Base-by-base conservation (phyloP, 306 rosid species). In the Styphnolobium japonicum region DNA sequence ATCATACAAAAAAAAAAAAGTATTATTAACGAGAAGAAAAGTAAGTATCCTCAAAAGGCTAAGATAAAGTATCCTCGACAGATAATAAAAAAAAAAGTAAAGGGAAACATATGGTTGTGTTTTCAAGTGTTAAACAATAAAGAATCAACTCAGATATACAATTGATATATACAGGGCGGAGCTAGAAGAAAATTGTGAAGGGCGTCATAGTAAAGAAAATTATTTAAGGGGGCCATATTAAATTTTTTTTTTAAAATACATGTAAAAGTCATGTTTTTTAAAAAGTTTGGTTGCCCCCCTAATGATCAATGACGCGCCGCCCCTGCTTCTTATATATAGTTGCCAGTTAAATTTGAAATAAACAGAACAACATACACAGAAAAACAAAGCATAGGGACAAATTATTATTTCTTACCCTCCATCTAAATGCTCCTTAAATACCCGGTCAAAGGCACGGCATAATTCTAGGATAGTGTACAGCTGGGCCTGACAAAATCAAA, bases 341-440 rank as follows among this genome's bases (percentile, higher is more conserved):
- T 7, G 34, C 51, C 34, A n/a, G 5, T 48, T 46, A 33, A 49
- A 34, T 64, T 34, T 34, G 29, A 34, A 49, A 64, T 39, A 10
- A 16, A 43, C 2, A 0, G 21, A 67, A 51, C 16, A 12, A 8
- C 64, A 48, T n/a, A 15, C 33, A 62, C 2, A 77, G 31, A 66
- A 19, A 62, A 39, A 46, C 5, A 70, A 29, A 15, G 21, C 12
- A 22, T 22, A 53, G 1, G 6, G 11, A 16, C 2, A 45, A 27
- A 12, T 3, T 19, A 23, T 23, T 46, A 67, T 45, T 71, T 76
- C 81, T 85, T 90, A 92, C 98, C 98, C 97, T 86, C 98, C 98
- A 71, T 94, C 98, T 79, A 94, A 80, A 81, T 94, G 97, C 87
- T 94, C 98, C 90, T 94, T 94, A 85, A 92, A 92, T 25, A 92